These are phyloP conservation scores for Coemansia erecta DNA, from an alignment of 192 early-diverging fungal species.

Conservation along the genomic window DNA sequence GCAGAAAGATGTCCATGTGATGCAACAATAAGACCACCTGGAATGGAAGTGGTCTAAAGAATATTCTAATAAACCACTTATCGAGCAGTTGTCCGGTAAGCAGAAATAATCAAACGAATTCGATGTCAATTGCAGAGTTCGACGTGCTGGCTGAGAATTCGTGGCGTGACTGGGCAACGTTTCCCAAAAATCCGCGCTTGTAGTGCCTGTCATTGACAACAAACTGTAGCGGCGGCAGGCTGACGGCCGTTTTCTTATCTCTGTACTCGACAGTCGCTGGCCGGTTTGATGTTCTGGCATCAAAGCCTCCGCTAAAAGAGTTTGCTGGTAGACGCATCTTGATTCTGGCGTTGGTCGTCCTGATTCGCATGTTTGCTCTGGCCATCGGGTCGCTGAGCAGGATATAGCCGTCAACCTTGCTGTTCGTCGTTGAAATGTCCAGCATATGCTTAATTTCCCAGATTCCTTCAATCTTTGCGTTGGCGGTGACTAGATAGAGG, in stretches of 20 bases:
- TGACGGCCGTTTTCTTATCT: neutral
- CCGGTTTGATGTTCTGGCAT: constrained; percentile 18
- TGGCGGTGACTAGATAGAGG: constrained; percentile 15
- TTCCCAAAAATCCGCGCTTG: constrained; percentile 17
- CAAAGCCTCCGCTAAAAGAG: constrained; percentile 21
- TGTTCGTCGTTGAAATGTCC: constrained; percentile 22
- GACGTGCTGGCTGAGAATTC: constrained; percentile 20
- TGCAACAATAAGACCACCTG: too few species aligned
- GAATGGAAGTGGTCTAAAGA: neutral
- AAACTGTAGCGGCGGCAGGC: constrained; percentile 8
- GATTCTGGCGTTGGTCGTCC: constrained; percentile 24
- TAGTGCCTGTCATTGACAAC: constrained; percentile 16
- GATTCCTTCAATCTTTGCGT: constrained; percentile 20
- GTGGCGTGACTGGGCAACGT: constrained; percentile 7
- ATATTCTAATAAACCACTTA: neutral
- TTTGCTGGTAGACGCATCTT: constrained; percentile 11
- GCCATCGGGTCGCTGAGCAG: constrained; percentile 4
- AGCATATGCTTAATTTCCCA: constrained; percentile 16
- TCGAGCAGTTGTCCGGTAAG: neutral
- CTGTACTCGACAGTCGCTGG: constrained; percentile 5
- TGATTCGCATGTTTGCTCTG: constrained; percentile 5
- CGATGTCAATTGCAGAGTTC: constrained; percentile 19
- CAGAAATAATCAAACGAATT: constrained; percentile 5
- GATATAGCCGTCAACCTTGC: constrained; percentile 13
- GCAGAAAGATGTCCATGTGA: too few species aligned